Conservation (phyloP, 306 rosid species). For the Citrullus mucosospermus region DNA sequence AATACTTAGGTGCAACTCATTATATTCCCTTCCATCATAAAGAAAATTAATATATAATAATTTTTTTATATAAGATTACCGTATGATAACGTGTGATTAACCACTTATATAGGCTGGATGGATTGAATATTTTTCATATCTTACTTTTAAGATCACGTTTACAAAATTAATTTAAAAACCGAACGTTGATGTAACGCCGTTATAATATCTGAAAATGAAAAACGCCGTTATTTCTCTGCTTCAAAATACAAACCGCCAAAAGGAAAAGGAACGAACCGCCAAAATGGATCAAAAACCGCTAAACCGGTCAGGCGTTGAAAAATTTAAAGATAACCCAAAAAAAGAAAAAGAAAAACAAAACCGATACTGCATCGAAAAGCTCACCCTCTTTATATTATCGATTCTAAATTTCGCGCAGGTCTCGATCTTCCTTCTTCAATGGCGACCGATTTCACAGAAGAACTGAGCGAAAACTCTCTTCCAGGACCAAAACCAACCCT, state of each 20-base stretch:
- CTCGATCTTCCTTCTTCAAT: constrained; percentile 16
- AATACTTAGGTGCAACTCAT: too few relatives aligned
- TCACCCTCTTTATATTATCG: background rate
- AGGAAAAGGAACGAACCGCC: background rate
- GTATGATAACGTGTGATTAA: too few relatives aligned
- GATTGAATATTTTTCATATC: too few relatives aligned
- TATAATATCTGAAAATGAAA: background rate
- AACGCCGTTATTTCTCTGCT: background rate
- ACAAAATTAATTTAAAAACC: background rate
- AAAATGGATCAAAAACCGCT: background rate
- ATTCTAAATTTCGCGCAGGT: constrained; percentile 11
- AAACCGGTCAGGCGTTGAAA: constrained; percentile 6
- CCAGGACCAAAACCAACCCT: constrained; percentile 14
- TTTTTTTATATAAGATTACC: too few relatives aligned
- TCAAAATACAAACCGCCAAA: background rate
- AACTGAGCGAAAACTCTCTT: constrained; percentile 12
- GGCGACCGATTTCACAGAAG: constrained; percentile 36
- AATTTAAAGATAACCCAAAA: background rate
- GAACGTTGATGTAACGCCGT: background rate
- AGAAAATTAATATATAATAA: too few relatives aligned
- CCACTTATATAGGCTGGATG: too few relatives aligned
- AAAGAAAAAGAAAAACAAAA: background rate
- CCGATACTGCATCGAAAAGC: background rate
- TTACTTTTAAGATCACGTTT: too few relatives aligned
- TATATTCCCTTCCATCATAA: too few relatives aligned